These are phyloP conservation scores for Naganishia randhawae DNA, from an alignment of 768 basidiomycete species.

Conservation along the genomic window DNA sequence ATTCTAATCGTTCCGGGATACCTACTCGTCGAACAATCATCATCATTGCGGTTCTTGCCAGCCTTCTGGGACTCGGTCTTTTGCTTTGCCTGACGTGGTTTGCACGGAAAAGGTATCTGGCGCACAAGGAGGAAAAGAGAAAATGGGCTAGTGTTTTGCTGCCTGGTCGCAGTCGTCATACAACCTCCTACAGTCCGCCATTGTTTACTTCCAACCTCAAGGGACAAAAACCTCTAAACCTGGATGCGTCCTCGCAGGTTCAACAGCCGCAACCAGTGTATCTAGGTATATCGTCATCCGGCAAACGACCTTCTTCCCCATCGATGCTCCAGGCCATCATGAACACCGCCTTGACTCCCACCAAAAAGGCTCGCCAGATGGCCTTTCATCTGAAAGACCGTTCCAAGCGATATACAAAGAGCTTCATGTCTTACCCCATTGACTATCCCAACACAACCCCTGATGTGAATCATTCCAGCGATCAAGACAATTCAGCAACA, in stretches of 20 bases:
- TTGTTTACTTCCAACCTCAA: conserved; percentile 4
- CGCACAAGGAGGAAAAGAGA: not conserved
- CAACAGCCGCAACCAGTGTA: not conserved
- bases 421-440: conserved; percentile 20
- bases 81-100: not conserved
- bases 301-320: not conserved
- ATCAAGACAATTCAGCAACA: not conserved
- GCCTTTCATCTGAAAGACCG: not conserved
- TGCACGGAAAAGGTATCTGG: not conserved
- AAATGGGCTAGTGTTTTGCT: conserved; percentile 8
- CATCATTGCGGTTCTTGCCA: not conserved
- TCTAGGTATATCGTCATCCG: not conserved
- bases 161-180: not conserved
- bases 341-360: not conserved
- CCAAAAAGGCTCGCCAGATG: conserved; percentile 6
- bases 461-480: not conserved
- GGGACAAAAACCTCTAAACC: not conserved
- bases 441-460: not conserved
- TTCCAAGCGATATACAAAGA: conserved; percentile 18
- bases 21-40: no score
- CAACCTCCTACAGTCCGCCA: not conserved
- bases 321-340: not conserved
- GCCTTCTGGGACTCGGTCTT: not conserved
- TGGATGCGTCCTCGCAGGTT: not conserved
- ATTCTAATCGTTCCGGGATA: not conserved